These are phyloP conservation scores for Phytophthora fragariaefolia DNA, from an alignment of 352 stramenopile species.

Conservation along the genomic window DNA sequence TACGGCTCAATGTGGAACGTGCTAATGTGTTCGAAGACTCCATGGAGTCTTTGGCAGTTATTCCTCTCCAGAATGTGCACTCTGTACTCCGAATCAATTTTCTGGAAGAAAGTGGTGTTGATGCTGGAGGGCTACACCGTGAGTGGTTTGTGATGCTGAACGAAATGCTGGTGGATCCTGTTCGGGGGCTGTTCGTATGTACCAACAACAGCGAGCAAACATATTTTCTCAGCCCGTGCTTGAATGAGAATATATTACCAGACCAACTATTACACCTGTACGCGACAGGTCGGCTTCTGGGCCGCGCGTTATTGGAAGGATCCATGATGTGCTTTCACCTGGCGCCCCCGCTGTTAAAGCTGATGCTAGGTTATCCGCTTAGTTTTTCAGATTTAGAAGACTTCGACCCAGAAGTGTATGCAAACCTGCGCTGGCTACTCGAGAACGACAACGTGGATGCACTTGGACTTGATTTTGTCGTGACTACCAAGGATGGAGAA, in stretches of 20 bases:
- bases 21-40: slow-evolving; percentile 41
- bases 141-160: slow-evolving; percentile 80
- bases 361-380: slow-evolving; percentile 92
- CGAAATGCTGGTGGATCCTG: slow-evolving; percentile 37
- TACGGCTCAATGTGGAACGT: slow-evolving; percentile 39
- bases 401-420: slow-evolving; percentile 41
- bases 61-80: slow-evolving; percentile 35
- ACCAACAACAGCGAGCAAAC: slow-evolving; percentile 46
- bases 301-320: slow-evolving; percentile 66
- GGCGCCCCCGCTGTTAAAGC: slow-evolving; percentile 93
- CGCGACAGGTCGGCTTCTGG: slow-evolving; percentile 43
- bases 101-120: slow-evolving; percentile 60
- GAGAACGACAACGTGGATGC: slow-evolving; percentile 48
- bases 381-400: slow-evolving; percentile 90
- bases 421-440: slow-evolving; percentile 58
- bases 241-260: slow-evolving; percentile 25
- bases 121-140: slow-evolving; percentile 69
- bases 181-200: slow-evolving; percentile 36
- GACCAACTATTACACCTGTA: slow-evolving; percentile 41
- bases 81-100: slow-evolving; percentile 63
- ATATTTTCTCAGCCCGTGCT: slow-evolving; percentile 48
- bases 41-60: slow-evolving; percentile 39
- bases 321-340: slow-evolving; percentile 92
- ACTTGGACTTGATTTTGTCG: slow-evolving; percentile 54
- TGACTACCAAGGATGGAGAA: slow-evolving; percentile 32